phyloP scores from a whole-genome alignment of 2,329 filamentous ascomycete species.

The Fusarium irregulare region DNA sequence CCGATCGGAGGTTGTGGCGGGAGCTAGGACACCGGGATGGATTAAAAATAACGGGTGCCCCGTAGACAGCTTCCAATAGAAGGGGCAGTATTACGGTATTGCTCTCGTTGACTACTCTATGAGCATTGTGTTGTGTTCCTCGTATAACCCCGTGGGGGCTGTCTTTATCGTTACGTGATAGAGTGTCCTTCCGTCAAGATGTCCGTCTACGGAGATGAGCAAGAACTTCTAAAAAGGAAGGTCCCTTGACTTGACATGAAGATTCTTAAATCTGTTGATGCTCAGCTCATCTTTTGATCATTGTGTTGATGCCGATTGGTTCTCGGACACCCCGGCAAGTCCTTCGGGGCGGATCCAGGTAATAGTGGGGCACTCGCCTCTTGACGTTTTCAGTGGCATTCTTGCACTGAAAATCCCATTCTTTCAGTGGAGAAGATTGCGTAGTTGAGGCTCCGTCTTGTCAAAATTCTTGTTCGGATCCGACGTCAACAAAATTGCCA shows the following conservation, averaged over 20 bases:
- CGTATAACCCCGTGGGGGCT: conserved; percentile 31
- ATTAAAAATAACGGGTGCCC: conserved; percentile 1
- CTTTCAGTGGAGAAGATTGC: conserved; percentile 4
- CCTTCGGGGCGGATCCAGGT: conserved; percentile 24
- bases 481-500: not conserved
- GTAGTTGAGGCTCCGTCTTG: not conserved
- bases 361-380: conserved; percentile 9
- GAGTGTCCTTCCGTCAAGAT: too few species aligned
- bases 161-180: conserved; percentile 26
- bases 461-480: not conserved
- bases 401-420: not conserved
- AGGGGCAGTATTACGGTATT: conserved; percentile 7
- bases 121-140: not conserved
- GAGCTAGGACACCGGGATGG: conserved; percentile 20
- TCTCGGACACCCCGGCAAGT: conserved; percentile 26
- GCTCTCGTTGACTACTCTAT: not conserved
- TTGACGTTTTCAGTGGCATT: conserved; percentile 1
- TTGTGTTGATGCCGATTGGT: conserved; percentile 20
- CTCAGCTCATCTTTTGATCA: not conserved
- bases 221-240: not conserved
- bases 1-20: conserved; percentile 39
- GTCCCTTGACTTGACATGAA: conserved; percentile 7
- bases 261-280: not conserved
- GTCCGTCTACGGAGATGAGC: too few species aligned
- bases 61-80: conserved; percentile 24